Evolutionary conservation across 2,329 filamentous ascomycete species (phyloP).

Genomic region (Apiospora phragmitis): DNA sequence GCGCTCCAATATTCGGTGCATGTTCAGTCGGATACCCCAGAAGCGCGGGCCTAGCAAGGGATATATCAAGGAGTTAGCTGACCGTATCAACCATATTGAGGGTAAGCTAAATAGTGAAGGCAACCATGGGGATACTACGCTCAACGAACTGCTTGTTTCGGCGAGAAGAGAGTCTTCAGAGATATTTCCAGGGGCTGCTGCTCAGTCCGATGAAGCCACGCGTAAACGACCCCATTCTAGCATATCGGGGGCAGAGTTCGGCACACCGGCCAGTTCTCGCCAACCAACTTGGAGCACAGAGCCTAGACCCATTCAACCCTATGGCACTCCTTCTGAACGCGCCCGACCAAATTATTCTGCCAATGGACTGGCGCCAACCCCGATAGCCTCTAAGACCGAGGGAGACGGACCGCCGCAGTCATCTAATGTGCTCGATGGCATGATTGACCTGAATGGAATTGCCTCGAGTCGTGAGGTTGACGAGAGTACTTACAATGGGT

Average conservation of each 20-base stretch:
- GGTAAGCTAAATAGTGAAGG: slow-evolving; percentile 66
- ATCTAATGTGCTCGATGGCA: slow-evolving; percentile 30
- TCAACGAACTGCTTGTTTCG: slow-evolving; percentile 40
- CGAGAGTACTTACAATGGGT: slow-evolving; percentile 48
- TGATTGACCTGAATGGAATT: slow-evolving; percentile 33
- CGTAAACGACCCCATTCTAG: slow-evolving; percentile 38
- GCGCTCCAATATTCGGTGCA: slow-evolving; percentile 72
- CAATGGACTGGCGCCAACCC: slow-evolving; percentile 47
- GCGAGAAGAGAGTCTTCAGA: slow-evolving; percentile 44
- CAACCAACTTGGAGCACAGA: slow-evolving; percentile 50
- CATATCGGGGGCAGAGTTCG: slow-evolving; percentile 35
- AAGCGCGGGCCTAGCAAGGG: slow-evolving; percentile 90
- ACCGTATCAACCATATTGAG: slow-evolving; percentile 80
- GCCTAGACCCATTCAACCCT: slow-evolving; percentile 44
- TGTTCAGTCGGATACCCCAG: slow-evolving; percentile 85
- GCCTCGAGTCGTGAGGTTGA: slow-evolving; percentile 36
- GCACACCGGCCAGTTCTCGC: slow-evolving; percentile 41
- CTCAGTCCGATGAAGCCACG: slow-evolving; percentile 37
- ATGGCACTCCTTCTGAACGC: slow-evolving; percentile 35
- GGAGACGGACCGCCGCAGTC: slow-evolving; percentile 35
- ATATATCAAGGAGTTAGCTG: slow-evolving; percentile 91
- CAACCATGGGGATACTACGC: slow-evolving; percentile 38
- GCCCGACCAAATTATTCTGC: slow-evolving; percentile 35
- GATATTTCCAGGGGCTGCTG: slow-evolving; percentile 53
- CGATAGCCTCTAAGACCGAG: slow-evolving; percentile 39